Evolutionary conservation across 2,329 filamentous ascomycete species (phyloP).

Genomic region (Xylariaceae sp.): DNA sequence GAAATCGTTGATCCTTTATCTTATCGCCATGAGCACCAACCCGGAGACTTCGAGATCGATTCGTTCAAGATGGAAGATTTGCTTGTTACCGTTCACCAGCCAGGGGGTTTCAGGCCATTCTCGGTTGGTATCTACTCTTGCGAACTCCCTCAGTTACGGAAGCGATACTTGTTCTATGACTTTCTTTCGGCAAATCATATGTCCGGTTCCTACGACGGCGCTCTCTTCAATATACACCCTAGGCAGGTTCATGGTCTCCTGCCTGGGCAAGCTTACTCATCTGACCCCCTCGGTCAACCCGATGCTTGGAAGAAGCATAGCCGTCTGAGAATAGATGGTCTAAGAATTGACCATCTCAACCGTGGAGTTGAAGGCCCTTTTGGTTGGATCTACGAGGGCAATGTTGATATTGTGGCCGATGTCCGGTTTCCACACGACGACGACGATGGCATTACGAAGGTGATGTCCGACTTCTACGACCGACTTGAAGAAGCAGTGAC

Average conservation of each 20-base stretch:
- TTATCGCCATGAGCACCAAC: conserved; percentile 80
- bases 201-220: conserved; percentile 92
- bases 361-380: conserved; percentile 89
- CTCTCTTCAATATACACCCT: conserved; percentile 94
- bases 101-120: conserved; percentile 86
- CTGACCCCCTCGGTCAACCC: conserved; percentile 57
- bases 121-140: conserved; percentile 94
- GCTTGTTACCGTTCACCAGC: conserved; percentile 86
- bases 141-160: conserved; percentile 84
- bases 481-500: conserved; percentile 89
- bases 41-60: conserved; percentile 95
- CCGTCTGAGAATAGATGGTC: conserved; percentile 81
- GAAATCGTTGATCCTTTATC: conserved; percentile 73
- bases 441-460: conserved; percentile 84
- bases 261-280: conserved; percentile 53
- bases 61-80: conserved; percentile 95
- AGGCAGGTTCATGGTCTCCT: conserved; percentile 80
- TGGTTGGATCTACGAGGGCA: conserved; percentile 96
- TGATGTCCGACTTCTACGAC: conserved; percentile 96
- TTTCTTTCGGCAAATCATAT: conserved; percentile 93
- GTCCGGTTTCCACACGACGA: conserved; percentile 88
- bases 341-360: conserved; percentile 95
- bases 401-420: conserved; percentile 93
- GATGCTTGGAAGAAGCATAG: conserved; percentile 94
- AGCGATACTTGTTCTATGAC: conserved; percentile 97